These are phyloP conservation scores for Phytophthora boehmeriae DNA, from an alignment of 352 stramenopile species.

Conservation along the genomic window DNA sequence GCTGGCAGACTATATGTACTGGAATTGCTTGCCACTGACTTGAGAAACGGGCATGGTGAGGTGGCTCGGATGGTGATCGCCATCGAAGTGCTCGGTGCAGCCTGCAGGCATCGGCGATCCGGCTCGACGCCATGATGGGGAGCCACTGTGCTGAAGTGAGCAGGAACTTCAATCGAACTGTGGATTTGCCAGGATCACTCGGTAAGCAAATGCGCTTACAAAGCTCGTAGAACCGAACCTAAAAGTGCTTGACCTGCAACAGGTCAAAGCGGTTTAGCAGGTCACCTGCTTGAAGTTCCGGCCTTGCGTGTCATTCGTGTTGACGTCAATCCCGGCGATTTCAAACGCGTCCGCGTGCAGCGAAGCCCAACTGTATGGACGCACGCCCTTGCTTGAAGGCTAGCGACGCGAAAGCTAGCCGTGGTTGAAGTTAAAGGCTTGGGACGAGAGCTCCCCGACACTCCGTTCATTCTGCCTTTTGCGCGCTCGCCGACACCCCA, in stretches of 20 bases:
- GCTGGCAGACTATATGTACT: no score
- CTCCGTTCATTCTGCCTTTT: constrained; percentile 31
- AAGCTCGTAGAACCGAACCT: background rate
- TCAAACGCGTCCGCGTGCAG: constrained; percentile 12
- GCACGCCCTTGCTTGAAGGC: no score
- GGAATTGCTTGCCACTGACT: no score
- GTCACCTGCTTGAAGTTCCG: constrained; percentile 16
- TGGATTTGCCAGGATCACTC: background rate
- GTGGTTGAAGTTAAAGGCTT: constrained; percentile 28
- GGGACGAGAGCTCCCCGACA: background rate
- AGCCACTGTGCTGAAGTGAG: no score
- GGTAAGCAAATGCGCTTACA: constrained; percentile 19
- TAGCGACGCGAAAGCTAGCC: background rate
- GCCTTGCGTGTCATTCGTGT: constrained; percentile 18
- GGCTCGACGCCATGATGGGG: no score
- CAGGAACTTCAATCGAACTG: constrained; percentile 22
- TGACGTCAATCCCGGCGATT: constrained; percentile 22
- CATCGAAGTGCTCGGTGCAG: no score
- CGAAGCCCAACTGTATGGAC: background rate
- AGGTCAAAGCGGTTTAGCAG: background rate
- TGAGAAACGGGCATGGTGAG: no score
- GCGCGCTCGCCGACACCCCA: constrained; percentile 12
- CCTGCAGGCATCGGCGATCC: no score
- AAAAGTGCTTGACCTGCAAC: constrained; percentile 5
- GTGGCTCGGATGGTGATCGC: no score